Base-by-base conservation (phyloP, 1,284 basidiomycete species). In the Trametes hirsuta region DNA sequence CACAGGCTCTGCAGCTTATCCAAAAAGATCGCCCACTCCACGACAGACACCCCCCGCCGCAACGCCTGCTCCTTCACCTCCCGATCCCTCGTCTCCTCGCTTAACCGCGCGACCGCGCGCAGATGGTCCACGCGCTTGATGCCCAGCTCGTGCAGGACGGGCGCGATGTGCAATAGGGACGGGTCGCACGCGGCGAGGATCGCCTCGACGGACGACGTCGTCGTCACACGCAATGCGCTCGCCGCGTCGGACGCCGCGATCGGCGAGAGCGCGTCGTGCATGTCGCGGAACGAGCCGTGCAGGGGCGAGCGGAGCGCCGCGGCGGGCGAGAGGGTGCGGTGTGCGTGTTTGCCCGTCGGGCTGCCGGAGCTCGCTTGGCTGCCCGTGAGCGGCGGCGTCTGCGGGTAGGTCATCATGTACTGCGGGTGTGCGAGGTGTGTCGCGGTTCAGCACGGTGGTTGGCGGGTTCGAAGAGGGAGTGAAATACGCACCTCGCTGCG, bases 11-110 rank as follows among this genome's bases (percentile, higher is more conserved):
- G 71, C 61, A 77, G 62, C 61, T 75, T 83, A 71, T 90, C 88
- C 59, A 90, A 71, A 63, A 90, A 76, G 65, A 90, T 87, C n/a
- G 88, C 88, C 88, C 88, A 90, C 66, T 90, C 88, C 71, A 90
- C 76, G 3, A 88, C 78, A 1, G 87, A 88, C 51, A 90, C 77
- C 0, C 88, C 88, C 62, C 80, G 74, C 69, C 75, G 82, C 72
- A 90, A 68, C 53, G 86, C 88, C 66, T 85, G 84, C 65, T 86
- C 84, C 71, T 80, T 86, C 42, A 90, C 77, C 70, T 90, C 86
- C 57, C 81, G 73, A 70, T 90, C 82, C 62, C 88, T 72, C 30
- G 85, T 89, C 62, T 83, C 84, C 54, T 86, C 85, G 39, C 81
- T 82, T 65, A 90, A 71, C 58, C 80, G 75, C 2, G 78, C 80